Conservation (phyloP, 2,329 filamentous ascomycete genomes). For the Graphium sp. region DNA sequence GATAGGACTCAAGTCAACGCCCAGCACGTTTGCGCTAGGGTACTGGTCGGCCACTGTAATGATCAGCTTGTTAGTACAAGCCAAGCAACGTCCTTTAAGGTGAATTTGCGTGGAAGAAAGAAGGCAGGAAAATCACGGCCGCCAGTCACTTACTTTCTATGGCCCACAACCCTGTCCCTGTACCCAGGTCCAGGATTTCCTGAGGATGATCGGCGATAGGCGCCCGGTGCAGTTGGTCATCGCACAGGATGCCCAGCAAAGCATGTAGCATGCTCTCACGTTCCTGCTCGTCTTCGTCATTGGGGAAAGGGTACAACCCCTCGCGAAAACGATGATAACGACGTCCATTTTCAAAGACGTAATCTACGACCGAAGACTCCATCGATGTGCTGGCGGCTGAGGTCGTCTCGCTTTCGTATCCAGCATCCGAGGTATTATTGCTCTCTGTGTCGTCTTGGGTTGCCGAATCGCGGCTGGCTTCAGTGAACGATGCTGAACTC, state of each 20-base stretch:
- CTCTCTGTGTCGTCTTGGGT: no score
- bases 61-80: no score
- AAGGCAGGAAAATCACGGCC: background rate
- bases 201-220: slow-evolving; percentile 26
- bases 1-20: slow-evolving; percentile 40
- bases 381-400: no score
- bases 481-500: no score
- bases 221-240: slow-evolving; percentile 21
- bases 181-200: slow-evolving; percentile 39
- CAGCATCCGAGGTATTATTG: no score
- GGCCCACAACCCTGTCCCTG: slow-evolving; percentile 42
- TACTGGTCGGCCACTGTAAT: slow-evolving; percentile 35
- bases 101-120: background rate
- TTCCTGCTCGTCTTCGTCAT: slow-evolving; percentile 31
- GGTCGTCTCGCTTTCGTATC: no score
- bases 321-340: slow-evolving; percentile 30
- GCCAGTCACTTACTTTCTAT: slow-evolving; percentile 10
- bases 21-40: slow-evolving; percentile 18
- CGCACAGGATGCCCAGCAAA: slow-evolving; percentile 27
- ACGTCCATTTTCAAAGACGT: no score
- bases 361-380: no score
- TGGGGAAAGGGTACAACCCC: slow-evolving; percentile 31
- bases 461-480: no score
- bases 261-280: slow-evolving; percentile 30
- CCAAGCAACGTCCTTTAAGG: background rate